phyloP scores from a whole-genome alignment of 1,284 basidiomycete genomes.

The Tremellales sp. region DNA sequence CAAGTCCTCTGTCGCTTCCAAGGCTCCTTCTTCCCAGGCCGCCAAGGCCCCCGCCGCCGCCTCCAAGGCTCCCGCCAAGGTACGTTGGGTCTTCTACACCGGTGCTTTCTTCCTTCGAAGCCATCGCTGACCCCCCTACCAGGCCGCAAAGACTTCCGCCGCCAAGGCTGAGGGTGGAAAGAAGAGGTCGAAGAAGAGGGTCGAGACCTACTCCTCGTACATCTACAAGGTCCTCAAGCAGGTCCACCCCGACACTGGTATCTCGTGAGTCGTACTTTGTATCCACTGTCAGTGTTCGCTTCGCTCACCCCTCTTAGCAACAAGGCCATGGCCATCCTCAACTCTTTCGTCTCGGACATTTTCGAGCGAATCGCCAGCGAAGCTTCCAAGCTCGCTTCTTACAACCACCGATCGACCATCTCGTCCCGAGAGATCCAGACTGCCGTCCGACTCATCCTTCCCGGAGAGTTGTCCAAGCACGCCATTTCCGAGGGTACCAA shows the following conservation, averaged over 20 bases:
- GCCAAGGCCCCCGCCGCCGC: slow-evolving; percentile 51
- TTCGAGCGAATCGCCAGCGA: slow-evolving; percentile 90
- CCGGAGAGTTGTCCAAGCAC: slow-evolving; percentile 74
- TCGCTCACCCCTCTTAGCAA: slow-evolving; percentile 58
- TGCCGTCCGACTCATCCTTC: slow-evolving; percentile 82
- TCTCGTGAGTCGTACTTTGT: slow-evolving; percentile 49
- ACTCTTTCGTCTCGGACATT: slow-evolving; percentile 90
- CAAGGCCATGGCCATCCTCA: slow-evolving; percentile 93
- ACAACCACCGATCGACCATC: slow-evolving; percentile 92
- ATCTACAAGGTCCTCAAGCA: slow-evolving; percentile 70
- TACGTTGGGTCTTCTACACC: slow-evolving; percentile 51
- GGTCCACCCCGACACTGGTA: slow-evolving; percentile 95
- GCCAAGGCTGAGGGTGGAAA: slow-evolving; percentile 63
- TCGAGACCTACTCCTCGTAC: slow-evolving; percentile 87
- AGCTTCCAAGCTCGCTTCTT: slow-evolving; percentile 82
- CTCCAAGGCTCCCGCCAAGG: slow-evolving; percentile 54
- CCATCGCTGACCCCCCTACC: slow-evolving; percentile 10
- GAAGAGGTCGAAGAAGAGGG: slow-evolving; percentile 86
- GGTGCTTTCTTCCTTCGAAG: not conserved
- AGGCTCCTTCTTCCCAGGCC: slow-evolving; percentile 60
- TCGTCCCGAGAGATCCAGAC: slow-evolving; percentile 93
- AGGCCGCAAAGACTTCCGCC: slow-evolving; percentile 69
- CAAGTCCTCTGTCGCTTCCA: slow-evolving; percentile 49
- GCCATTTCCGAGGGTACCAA: slow-evolving; percentile 71
- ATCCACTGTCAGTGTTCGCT: too few species aligned